Evolutionary conservation across 352 stramenopile species (phyloP), one percentile per base, ranked within the genome.

Genomic region (Phytophthora brassicae): DNA sequence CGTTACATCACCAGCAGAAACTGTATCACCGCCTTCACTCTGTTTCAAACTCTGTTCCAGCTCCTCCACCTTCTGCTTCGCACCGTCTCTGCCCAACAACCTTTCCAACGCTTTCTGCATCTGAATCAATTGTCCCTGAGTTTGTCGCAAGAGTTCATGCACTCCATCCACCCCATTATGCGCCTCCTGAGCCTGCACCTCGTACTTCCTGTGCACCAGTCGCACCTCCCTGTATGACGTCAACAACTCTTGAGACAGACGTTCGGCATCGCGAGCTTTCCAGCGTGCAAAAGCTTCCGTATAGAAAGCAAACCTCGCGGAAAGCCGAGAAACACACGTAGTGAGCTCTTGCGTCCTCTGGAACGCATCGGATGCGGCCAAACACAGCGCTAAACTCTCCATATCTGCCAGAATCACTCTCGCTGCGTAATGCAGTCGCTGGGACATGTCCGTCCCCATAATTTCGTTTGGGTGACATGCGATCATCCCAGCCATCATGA

Each of bases 401-500:
- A 88, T 77, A 6, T 80, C 70, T 2, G 41, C 47, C 6, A 78
- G 11, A 53, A 86, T 75, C 14, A 50, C 54, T 45, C 68, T 76
- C 6, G 79, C 74, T 1, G 75, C 81, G 24, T 80, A 88, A 9
- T 67, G 64, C 42, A 90, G 56, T 1, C 70, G 58, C 14, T 74
- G 58, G 24, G 74, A 89, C 22, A 50, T 56, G 20, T 82, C 63
- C 16, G 63, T 46, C 4, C 75, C 79, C 81, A 92, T 88, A 50
- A 89, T 88, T 23, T 90, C 79, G 4, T 54, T 58, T 1, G 84
- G 79, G 35, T 90, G 81, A 22, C 70, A 79, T n/a, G 77, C 66
- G 35, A 92, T 69, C 79, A 90, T 89, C 0, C 84, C 84, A 0
- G 81, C 84, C 75, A 92, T 84, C 31, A 92, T 63, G 28, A 92